phyloP scores from a whole-genome alignment of 2,329 filamentous ascomycete species.

The Neospermospora avenae region DNA sequence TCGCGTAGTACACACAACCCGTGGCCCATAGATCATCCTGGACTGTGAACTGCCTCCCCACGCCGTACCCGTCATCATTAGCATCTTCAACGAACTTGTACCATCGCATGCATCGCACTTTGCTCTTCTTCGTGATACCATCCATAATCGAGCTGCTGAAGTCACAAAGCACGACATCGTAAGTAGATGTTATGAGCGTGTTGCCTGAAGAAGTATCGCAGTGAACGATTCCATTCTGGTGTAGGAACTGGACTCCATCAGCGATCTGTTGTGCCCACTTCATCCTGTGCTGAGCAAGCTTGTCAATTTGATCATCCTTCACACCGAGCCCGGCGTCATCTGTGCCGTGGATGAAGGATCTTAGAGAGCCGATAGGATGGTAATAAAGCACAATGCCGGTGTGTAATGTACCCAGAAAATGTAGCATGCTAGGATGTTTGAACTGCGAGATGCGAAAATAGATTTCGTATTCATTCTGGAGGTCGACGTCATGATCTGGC shows the following conservation, averaged over 20 bases:
- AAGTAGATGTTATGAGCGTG: slow-evolving; percentile 6
- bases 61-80: not conserved
- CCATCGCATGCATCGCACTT: slow-evolving; percentile 6
- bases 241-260: slow-evolving; percentile 5
- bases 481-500: not conserved
- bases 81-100: slow-evolving; percentile 1
- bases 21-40: slow-evolving; percentile 8
- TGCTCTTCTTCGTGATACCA: not conserved
- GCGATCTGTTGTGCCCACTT: slow-evolving; percentile 9
- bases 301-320: not conserved
- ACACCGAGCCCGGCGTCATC: not conserved
- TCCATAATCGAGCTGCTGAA: slow-evolving; percentile 8
- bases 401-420: not conserved
- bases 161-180: slow-evolving; percentile 10
- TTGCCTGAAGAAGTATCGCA: slow-evolving; percentile 8
- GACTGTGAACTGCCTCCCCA: not conserved
- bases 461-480: slow-evolving; percentile 4
- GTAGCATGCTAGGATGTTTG: slow-evolving; percentile 1
- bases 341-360: slow-evolving; percentile 5
- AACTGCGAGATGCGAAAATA: slow-evolving; percentile 1
- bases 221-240: slow-evolving; percentile 8
- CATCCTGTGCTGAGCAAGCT: not conserved
- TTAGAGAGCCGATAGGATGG: slow-evolving; percentile 1
- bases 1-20: slow-evolving; percentile 6
- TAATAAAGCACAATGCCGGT: slow-evolving; percentile 6